Evolutionary conservation across 148 eudicot genomes (phyloP).

Genomic region (Talinum fruticosum): DNA sequence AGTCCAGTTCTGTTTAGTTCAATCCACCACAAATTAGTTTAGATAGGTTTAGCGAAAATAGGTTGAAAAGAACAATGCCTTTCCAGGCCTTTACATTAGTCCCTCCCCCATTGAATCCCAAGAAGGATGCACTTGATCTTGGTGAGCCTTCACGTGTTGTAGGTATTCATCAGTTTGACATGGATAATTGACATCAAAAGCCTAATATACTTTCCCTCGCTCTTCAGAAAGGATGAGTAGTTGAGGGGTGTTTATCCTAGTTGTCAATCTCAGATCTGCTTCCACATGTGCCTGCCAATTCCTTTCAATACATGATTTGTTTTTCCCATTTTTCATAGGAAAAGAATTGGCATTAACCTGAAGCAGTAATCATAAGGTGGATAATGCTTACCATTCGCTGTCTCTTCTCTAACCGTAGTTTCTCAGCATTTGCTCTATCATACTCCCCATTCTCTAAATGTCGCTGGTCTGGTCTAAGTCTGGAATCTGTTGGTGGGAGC

Average conservation of each 20-base stretch:
- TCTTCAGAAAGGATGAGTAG: neutral
- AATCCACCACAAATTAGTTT: too few relatives aligned
- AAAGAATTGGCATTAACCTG: neutral
- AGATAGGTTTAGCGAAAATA: too few relatives aligned
- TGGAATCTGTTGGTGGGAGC: slow-evolving; percentile 92
- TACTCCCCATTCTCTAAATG: slow-evolving; percentile 92
- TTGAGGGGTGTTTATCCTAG: too few relatives aligned
- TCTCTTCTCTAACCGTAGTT: slow-evolving; percentile 75
- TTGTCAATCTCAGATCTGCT: neutral
- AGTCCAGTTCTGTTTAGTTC: too few relatives aligned
- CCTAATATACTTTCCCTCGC: neutral
- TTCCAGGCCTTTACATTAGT: too few relatives aligned
- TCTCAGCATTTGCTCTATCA: slow-evolving; percentile 83
- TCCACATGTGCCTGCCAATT: neutral
- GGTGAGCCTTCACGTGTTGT: too few relatives aligned
- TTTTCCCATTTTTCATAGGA: neutral
- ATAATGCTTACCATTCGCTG: slow-evolving; percentile 68
- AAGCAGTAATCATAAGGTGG: neutral
- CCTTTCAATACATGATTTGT: neutral
- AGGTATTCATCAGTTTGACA: too few relatives aligned
- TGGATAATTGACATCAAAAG: too few relatives aligned
- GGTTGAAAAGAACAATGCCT: too few relatives aligned
- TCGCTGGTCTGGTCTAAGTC: slow-evolving; percentile 94
- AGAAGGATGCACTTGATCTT: too few relatives aligned
- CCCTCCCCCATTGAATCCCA: too few relatives aligned